Conservation (phyloP, 805 yeast species). For the Lachancea sp. region DNA sequence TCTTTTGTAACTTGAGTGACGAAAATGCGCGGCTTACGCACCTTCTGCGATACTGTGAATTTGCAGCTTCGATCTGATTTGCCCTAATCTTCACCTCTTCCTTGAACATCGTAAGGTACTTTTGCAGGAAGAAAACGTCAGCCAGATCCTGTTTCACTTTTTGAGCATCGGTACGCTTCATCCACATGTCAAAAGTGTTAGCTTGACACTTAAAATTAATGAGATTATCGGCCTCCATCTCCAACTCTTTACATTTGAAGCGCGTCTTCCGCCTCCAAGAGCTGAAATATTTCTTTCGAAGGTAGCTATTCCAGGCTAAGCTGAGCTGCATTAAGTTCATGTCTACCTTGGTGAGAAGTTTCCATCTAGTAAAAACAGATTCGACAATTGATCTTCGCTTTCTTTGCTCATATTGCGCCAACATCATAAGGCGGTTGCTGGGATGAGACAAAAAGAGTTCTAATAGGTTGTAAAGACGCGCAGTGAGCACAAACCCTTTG, state of each 20-base stretch:
- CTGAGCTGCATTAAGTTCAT: conserved; percentile 12
- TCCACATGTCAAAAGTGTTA: conserved; percentile 16
- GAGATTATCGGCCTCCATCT: conserved; percentile 14
- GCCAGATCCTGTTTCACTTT: conserved; percentile 19
- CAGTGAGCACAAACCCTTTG: conserved; percentile 14
- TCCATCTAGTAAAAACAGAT: conserved; percentile 18
- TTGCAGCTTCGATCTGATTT: background rate
- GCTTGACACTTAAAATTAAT: conserved; percentile 15
- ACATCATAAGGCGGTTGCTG: conserved; percentile 18
- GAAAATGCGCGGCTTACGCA: background rate
- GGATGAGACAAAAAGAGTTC: conserved; percentile 22
- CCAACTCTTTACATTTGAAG: conserved; percentile 1
- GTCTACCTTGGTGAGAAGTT: conserved; percentile 8
- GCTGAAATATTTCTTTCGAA: conserved; percentile 10
- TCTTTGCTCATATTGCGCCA: conserved; percentile 19
- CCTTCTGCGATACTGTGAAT: background rate
- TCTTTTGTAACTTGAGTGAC: background rate
- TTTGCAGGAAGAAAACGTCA: conserved; percentile 21
- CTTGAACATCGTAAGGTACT: conserved; percentile 11
- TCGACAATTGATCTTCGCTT: conserved; percentile 4
- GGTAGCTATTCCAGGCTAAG: conserved; percentile 13
- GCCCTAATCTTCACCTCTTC: background rate
- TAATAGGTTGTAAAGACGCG: background rate
- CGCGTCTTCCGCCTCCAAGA: conserved; percentile 11
- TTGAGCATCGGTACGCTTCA: conserved; percentile 13